Conservation (phyloP, 2,329 filamentous ascomycete species). For the Chaetomium strumarium region DNA sequence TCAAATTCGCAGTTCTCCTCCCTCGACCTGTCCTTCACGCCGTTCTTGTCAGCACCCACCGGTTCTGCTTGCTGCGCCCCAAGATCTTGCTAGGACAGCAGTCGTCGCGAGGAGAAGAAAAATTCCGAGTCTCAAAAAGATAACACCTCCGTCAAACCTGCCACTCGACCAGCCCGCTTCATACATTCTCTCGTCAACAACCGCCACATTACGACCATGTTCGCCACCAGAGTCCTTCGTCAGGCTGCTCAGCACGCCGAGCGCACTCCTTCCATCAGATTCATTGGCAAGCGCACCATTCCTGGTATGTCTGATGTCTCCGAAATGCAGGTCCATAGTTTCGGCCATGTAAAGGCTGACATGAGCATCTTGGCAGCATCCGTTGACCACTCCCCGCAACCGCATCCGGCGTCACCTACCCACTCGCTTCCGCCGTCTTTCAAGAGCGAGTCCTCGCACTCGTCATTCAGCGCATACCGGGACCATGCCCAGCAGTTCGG, state of each 20-base stretch:
- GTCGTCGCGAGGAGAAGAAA: slow-evolving; percentile 26
- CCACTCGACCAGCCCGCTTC: not conserved
- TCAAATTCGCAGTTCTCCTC: slow-evolving; percentile 23
- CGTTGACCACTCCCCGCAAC: slow-evolving; percentile 66
- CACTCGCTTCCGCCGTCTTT: slow-evolving; percentile 55
- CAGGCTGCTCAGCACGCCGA: slow-evolving; percentile 54
- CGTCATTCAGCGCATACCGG: slow-evolving; percentile 70
- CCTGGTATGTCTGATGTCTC: slow-evolving; percentile 43
- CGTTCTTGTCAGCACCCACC: not conserved
- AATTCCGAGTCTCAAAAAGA: not conserved
- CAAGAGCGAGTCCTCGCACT: slow-evolving; percentile 40
- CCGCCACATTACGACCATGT: slow-evolving; percentile 34
- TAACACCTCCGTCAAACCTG: not conserved
- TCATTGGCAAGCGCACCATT: slow-evolving; percentile 54
- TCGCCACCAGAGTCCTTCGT: slow-evolving; percentile 50
- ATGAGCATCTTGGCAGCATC: slow-evolving; percentile 43
- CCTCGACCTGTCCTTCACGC: slow-evolving; percentile 24
- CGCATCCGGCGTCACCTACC: slow-evolving; percentile 66
- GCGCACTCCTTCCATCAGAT: slow-evolving; percentile 56
- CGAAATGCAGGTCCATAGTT: slow-evolving; percentile 11
- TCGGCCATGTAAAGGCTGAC: slow-evolving; percentile 14
- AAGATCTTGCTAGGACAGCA: slow-evolving; percentile 18
- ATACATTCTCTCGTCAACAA: not conserved
- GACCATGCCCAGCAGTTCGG: slow-evolving; percentile 74
- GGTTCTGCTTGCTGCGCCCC: slow-evolving; percentile 2